A percentile compares a stretch with the other conserved stretches of the same genome.
phyloP scores from a whole-genome alignment of 805 yeast species.

The Zygotorulaspora florentina region DNA sequence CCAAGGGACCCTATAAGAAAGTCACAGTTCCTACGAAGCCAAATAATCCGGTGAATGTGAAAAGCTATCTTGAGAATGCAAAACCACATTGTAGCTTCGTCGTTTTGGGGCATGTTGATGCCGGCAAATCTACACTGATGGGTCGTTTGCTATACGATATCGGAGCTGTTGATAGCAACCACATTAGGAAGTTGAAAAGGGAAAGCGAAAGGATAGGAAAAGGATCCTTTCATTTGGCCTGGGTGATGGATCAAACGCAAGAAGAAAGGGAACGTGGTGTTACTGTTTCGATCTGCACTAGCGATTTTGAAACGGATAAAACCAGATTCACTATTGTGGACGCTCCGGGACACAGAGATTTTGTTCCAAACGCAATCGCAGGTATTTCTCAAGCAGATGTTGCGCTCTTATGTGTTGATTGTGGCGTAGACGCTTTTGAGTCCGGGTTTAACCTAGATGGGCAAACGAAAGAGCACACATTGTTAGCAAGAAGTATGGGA shows the following conservation, averaged over 20 bases:
- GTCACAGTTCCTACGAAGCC: slow-evolving; percentile 31
- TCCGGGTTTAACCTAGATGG: slow-evolving; percentile 98
- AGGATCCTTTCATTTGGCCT: slow-evolving; percentile 97
- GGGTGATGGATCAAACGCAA: slow-evolving; percentile 99
- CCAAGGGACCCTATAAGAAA: slow-evolving; percentile 32
- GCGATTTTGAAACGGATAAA: slow-evolving; percentile 90
- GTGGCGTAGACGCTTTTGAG: slow-evolving; percentile 98
- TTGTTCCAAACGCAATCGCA: slow-evolving; percentile 96
- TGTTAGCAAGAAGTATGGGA: slow-evolving; percentile 95
- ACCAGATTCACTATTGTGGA: slow-evolving; percentile 95
- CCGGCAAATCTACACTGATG: slow-evolving; percentile 98
- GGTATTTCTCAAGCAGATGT: slow-evolving; percentile 99
- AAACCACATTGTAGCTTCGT: slow-evolving; percentile 95
- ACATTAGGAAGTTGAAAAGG: slow-evolving; percentile 91
- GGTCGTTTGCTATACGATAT: slow-evolving; percentile 90
- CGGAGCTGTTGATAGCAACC: slow-evolving; percentile 94
- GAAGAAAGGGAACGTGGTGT: slow-evolving; percentile 99
- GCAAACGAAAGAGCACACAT: slow-evolving; percentile 95
- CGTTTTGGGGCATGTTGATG: slow-evolving; percentile 99
- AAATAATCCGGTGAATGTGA: slow-evolving; percentile 50
- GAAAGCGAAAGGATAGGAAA: slow-evolving; percentile 99
- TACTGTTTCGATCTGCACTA: slow-evolving; percentile 97
- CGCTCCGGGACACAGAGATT: slow-evolving; percentile 99
- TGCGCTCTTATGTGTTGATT: slow-evolving; percentile 91
- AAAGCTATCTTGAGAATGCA: slow-evolving; percentile 78